Evolutionary conservation across 2,329 filamentous ascomycete genomes (phyloP).

Genomic region (Paecilomyces formosus): DNA sequence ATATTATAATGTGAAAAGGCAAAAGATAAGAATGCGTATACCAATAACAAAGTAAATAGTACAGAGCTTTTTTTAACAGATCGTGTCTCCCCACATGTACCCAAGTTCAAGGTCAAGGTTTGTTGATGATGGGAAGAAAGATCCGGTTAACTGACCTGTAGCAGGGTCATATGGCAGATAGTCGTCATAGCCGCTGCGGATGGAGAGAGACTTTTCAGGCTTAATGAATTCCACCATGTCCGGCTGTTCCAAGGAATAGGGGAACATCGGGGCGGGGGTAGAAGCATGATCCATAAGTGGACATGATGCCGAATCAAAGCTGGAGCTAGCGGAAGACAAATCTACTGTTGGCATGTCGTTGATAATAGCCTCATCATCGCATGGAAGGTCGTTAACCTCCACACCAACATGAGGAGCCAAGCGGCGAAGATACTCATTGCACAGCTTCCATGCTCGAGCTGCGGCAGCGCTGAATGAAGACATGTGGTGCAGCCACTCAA

Average conservation of each 20-base stretch:
- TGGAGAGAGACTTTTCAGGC: conserved; percentile 17
- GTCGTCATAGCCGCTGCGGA: conserved; percentile 18
- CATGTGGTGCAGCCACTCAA: conserved; percentile 26
- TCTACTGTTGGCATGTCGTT: conserved; percentile 10
- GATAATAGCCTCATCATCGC: conserved; percentile 13
- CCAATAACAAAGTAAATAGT: background rate
- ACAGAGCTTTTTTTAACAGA: background rate
- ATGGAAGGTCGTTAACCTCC: conserved; percentile 21
- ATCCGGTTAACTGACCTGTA: conserved; percentile 30
- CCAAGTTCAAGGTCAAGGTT: conserved; percentile 25
- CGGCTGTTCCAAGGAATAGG: conserved; percentile 15
- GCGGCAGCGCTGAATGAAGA: conserved; percentile 22
- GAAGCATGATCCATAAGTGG: conserved; percentile 18
- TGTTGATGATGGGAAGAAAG: conserved; percentile 24
- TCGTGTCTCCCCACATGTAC: conserved; percentile 23
- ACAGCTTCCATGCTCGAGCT: conserved; percentile 27
- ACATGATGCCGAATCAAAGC: conserved; percentile 13
- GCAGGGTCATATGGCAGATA: conserved; percentile 26
- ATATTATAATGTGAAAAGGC: background rate
- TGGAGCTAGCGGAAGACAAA: conserved; percentile 6
- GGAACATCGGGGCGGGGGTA: conserved; percentile 6
- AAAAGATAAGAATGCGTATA: background rate
- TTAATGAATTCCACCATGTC: conserved; percentile 21
- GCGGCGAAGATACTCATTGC: conserved; percentile 26
- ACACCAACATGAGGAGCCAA: conserved; percentile 25